Evolutionary conservation across 345 rosid species (phyloP).

Genomic region (Hirschfeldia incana): DNA sequence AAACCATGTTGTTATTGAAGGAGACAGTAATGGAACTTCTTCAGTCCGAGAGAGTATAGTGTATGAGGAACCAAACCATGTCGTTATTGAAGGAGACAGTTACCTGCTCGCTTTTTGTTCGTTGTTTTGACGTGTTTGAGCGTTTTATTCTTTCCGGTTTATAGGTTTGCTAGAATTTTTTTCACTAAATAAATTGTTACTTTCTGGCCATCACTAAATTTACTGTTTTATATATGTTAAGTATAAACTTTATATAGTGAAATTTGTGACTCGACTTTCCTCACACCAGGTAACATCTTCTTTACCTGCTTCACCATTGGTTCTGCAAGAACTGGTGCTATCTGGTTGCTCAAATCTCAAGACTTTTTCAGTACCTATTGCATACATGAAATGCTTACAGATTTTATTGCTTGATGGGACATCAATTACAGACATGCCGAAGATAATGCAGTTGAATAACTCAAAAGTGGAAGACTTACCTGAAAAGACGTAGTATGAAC

Average conservation of each 20-base stretch:
- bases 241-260: too few species aligned
- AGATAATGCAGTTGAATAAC: background rate
- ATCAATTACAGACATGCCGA: constrained; percentile 10
- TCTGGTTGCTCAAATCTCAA: constrained; percentile 24
- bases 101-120: background rate
- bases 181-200: background rate
- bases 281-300: too few species aligned
- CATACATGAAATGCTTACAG: constrained; percentile 22
- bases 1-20: too few species aligned
- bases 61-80: too few species aligned
- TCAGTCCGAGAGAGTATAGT: too few species aligned
- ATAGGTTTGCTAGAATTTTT: constrained; percentile 6
- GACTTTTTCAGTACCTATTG: constrained; percentile 10
- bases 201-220: background rate
- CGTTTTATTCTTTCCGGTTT: constrained; percentile 15
- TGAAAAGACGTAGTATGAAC: background rate
- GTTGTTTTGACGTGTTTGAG: constrained; percentile 1
- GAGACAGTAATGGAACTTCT: too few species aligned
- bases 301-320: background rate
- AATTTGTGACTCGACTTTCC: too few species aligned
- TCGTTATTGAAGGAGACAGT: too few species aligned
- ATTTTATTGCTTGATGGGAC: constrained; percentile 20
- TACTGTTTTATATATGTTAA: too few species aligned
- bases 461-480: background rate
- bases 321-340: constrained; percentile 27